Percentiles rank a stretch among this genome's conserved stretches.
These are phyloP conservation scores for Datisca glomerata DNA, from an alignment of 306 rosid species.

Conservation along the genomic window DNA sequence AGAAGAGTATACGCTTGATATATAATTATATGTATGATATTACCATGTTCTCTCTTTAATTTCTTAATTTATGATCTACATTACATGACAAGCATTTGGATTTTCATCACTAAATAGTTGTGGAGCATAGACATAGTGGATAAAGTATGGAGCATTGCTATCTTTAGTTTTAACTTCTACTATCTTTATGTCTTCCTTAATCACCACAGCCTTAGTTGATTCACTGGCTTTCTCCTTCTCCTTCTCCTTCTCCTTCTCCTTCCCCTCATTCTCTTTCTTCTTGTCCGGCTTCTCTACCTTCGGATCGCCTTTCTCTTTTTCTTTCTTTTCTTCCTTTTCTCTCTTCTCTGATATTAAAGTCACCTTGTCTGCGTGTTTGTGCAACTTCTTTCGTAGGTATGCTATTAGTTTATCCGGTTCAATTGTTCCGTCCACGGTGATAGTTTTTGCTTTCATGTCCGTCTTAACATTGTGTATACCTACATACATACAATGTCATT, in stretches of 20 bases:
- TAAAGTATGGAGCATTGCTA: conserved; percentile 41
- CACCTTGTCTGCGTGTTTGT: conserved; percentile 50
- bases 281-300: neutral
- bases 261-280: neutral
- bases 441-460: conserved; percentile 43
- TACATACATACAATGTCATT: conserved; percentile 7
- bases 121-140: conserved; percentile 74
- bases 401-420: conserved; percentile 44
- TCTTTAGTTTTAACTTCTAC: conserved; percentile 41
- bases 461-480: conserved; percentile 59
- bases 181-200: conserved; percentile 9
- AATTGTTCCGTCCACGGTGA: conserved; percentile 58
- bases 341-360: conserved; percentile 28
- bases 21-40: no score
- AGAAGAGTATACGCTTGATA: no score
- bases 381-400: conserved; percentile 40
- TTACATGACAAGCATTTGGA: conserved; percentile 62
- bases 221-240: conserved; percentile 11
- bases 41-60: no score
- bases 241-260: conserved; percentile 3
- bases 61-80: no score
- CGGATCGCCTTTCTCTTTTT: neutral
- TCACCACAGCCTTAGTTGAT: conserved; percentile 17
- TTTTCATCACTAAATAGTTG: conserved; percentile 73
- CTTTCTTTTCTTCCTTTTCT: conserved; percentile 13